Evolutionary conservation across 257 asterid genomes (phyloP).

Genomic region (Solanum pennellii): DNA sequence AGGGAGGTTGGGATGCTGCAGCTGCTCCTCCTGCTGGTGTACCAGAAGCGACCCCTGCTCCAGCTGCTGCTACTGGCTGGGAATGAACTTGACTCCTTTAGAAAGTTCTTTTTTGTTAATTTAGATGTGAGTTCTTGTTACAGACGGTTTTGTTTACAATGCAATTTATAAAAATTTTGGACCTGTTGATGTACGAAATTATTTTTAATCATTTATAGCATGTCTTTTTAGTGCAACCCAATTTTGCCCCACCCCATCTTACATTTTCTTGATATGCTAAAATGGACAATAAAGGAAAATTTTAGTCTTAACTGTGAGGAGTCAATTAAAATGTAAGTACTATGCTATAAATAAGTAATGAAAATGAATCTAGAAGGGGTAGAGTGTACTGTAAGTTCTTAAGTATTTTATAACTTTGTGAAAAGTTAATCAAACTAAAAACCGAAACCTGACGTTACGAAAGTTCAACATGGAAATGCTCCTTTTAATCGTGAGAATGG

Average conservation of each 20-base stretch:
- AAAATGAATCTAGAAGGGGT: no score
- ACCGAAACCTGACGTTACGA: background rate
- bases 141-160: background rate
- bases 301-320: no score
- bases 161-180: background rate
- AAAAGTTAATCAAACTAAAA: background rate
- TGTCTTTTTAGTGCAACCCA: background rate
- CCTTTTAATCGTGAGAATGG: background rate
- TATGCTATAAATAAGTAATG: no score
- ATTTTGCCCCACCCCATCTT: no score
- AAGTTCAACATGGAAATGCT: background rate
- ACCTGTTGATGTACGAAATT: background rate
- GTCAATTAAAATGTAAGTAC: no score
- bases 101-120: background rate
- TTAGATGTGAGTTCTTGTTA: background rate
- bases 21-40: background rate
- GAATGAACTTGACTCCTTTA: background rate
- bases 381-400: no score
- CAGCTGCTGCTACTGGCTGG: background rate
- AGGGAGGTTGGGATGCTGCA: background rate
- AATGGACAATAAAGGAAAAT: no score
- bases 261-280: no score
- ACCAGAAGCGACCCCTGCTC: background rate
- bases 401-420: background rate
- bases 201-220: background rate